Conservation (phyloP, 352 stramenopile genomes). For the Halophytophthora polymorphica region DNA sequence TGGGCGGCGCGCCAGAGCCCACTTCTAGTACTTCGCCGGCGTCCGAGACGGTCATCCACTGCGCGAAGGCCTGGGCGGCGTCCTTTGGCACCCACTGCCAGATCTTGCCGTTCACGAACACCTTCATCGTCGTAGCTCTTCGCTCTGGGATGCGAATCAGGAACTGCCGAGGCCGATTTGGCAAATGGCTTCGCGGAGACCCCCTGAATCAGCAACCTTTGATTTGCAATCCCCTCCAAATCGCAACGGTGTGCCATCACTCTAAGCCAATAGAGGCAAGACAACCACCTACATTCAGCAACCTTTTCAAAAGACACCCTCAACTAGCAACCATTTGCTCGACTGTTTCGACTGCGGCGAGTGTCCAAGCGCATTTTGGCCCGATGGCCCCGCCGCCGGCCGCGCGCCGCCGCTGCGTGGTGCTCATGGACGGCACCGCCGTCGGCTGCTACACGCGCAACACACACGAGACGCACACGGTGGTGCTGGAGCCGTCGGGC, state of each 20-base stretch:
- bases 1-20: constrained; percentile 18
- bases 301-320: not conserved
- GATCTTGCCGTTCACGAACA: constrained; percentile 66
- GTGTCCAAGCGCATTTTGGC: too few relatives aligned
- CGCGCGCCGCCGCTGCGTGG: constrained; percentile 33
- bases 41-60: constrained; percentile 64
- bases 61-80: constrained; percentile 18
- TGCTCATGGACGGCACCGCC: constrained; percentile 51
- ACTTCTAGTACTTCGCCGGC: constrained; percentile 38
- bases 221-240: not conserved
- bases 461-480: constrained; percentile 48
- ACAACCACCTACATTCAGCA: not conserved
- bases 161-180: not conserved
- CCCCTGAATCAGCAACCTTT: not conserved
- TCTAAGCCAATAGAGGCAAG: not conserved
- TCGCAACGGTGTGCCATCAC: not conserved
- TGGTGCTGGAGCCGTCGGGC: constrained; percentile 59
- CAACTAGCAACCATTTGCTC: not conserved
- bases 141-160: not conserved
- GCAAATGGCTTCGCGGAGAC: not conserved
- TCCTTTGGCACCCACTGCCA: constrained; percentile 49
- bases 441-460: constrained; percentile 43
- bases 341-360: too few relatives aligned
- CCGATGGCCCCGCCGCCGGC: constrained; percentile 14
- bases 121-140: constrained; percentile 30